Percentiles rank a stretch among this genome's conserved stretches.
phyloP scores from a whole-genome alignment of 805 yeast genomes.

The Yamadazyma laniorum region DNA sequence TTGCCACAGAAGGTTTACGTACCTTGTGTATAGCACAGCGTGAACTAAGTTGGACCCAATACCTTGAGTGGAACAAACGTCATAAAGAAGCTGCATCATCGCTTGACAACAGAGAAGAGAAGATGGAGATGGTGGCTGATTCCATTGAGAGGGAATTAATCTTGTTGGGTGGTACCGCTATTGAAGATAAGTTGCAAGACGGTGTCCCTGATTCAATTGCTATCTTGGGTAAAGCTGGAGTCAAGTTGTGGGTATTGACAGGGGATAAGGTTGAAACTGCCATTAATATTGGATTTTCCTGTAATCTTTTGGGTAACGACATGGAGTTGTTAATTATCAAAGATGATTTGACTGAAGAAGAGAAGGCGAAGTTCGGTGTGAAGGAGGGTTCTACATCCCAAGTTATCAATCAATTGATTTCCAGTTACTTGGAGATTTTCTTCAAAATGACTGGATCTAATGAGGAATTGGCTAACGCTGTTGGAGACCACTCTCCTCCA shows the following conservation, averaged over 20 bases:
- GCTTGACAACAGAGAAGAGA: conserved; percentile 60
- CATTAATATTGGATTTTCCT: conserved; percentile 81
- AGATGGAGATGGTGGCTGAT: conserved; percentile 73
- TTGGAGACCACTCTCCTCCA: conserved; percentile 64
- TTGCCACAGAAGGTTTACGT: conserved; percentile 80
- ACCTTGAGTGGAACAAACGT: conserved; percentile 58
- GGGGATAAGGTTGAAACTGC: conserved; percentile 93
- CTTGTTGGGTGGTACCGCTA: conserved; percentile 80
- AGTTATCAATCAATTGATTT: conserved; percentile 9
- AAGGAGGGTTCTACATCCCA: conserved; percentile 27
- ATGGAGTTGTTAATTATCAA: conserved; percentile 70
- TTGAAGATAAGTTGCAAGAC: conserved; percentile 80
- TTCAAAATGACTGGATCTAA: conserved; percentile 58
- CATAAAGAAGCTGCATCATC: conserved; percentile 69
- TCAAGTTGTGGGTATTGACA: conserved; percentile 81
- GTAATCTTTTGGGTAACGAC: conserved; percentile 70
- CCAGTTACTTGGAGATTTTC: conserved; percentile 51
- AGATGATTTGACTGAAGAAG: conserved; percentile 27
- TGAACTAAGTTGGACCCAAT: conserved; percentile 61
- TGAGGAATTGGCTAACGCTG: conserved; percentile 54
- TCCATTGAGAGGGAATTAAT: conserved; percentile 64
- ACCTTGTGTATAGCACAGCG: conserved; percentile 77
- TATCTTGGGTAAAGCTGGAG: conserved; percentile 69
- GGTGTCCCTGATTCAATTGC: conserved; percentile 85
- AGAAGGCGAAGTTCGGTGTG: conserved; percentile 20